Conservation (phyloP, 1,284 basidiomycete genomes). For the Lentinula novae-zelandiae region DNA sequence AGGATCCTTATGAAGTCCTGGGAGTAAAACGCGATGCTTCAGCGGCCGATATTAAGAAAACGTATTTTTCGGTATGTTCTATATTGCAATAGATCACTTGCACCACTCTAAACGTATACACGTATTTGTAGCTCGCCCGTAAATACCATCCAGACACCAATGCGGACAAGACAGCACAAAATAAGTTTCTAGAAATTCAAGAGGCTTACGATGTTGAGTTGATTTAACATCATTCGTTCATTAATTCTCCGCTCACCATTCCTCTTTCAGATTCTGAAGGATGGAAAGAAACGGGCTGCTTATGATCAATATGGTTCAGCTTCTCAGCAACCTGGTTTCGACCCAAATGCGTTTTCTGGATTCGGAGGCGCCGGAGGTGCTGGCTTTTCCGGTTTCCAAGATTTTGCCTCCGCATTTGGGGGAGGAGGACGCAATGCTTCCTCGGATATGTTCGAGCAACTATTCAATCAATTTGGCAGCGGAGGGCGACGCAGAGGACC, state of each 20-base stretch:
- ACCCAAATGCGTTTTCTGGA: constrained; percentile 74
- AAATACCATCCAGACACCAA: constrained; percentile 99
- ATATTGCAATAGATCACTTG: constrained; percentile 1
- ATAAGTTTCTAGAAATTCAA: constrained; percentile 96
- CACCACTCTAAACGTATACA: constrained; percentile 13
- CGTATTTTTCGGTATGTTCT: constrained; percentile 82
- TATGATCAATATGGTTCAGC: constrained; percentile 96
- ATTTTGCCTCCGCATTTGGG: constrained; percentile 69
- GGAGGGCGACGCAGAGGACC: constrained; percentile 42
- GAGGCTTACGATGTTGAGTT: constrained; percentile 89
- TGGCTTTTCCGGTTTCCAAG: constrained; percentile 65
- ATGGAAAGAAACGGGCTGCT: constrained; percentile 89
- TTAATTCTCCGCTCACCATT: constrained; percentile 15
- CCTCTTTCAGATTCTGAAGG: constrained; percentile 74
- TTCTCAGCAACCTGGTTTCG: constrained; percentile 91
- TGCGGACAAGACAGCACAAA: constrained; percentile 87
- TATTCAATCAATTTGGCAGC: constrained; percentile 70
- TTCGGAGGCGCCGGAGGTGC: constrained; percentile 24
- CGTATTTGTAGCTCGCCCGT: constrained; percentile 77
- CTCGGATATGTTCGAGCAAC: constrained; percentile 80
- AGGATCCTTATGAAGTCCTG: constrained; percentile 89
- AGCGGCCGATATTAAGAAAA: constrained; percentile 91
- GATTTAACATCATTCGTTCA: constrained; percentile 10
- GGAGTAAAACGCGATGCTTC: constrained; percentile 87
- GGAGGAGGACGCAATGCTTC: constrained; percentile 43